Evolutionary conservation across 257 asterid genomes (phyloP).

Genomic region (Solanum sitiens): DNA sequence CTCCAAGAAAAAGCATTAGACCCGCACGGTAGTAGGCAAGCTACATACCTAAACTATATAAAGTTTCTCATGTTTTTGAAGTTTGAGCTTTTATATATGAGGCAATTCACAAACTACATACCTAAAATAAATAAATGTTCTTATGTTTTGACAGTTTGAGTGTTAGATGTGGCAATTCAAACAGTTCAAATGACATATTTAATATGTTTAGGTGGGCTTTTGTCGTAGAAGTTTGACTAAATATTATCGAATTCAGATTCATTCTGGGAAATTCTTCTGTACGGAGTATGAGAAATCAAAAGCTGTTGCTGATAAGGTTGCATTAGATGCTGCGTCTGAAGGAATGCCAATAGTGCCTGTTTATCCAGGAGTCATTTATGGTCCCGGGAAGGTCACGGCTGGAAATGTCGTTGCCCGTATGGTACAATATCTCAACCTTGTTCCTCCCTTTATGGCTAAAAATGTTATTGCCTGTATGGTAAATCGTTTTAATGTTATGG

Average conservation of each 20-base stretch:
- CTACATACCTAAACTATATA: background rate
- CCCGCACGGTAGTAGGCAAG: background rate
- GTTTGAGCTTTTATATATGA: background rate
- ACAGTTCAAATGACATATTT: background rate
- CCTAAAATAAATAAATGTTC: background rate
- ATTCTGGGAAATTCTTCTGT: conserved; percentile 49
- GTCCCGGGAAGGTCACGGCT: conserved; percentile 76
- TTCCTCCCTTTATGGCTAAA: conserved; percentile 21
- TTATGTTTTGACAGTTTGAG: background rate
- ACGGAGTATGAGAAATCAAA: conserved; percentile 90
- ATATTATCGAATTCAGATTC: conserved; percentile 30
- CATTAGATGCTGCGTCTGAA: conserved; percentile 69
- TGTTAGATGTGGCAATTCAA: background rate
- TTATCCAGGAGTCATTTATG: conserved; percentile 93
- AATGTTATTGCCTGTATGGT: conserved; percentile 59
- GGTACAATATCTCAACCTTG: conserved; percentile 29
- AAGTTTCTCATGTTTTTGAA: background rate
- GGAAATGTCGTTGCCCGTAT: conserved; percentile 65
- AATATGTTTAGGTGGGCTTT: background rate
- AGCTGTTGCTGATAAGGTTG: conserved; percentile 64
- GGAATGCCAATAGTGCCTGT: conserved; percentile 72
- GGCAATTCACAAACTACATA: background rate
- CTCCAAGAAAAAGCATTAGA: background rate
- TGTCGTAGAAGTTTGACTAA: background rate
- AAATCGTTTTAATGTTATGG: conserved; percentile 2